phyloP scores from a whole-genome alignment of 106 monocot species.

The Dioscorea dumetorum region DNA sequence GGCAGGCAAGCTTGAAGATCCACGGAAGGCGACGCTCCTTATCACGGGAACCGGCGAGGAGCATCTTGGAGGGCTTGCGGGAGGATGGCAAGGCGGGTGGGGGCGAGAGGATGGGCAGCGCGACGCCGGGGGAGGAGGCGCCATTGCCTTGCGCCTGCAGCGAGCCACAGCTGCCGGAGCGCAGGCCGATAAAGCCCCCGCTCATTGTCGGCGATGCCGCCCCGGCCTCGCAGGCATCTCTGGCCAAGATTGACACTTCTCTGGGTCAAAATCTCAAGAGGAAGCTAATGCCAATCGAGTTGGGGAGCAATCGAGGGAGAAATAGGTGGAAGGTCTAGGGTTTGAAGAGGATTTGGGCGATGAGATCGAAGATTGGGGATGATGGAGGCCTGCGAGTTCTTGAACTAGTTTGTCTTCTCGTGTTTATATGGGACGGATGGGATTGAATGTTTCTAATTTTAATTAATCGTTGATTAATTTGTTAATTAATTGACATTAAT shows the following conservation, averaged over 20 bases:
- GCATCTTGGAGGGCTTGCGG: slow-evolving; percentile 24
- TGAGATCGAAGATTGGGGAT: too few relatives aligned
- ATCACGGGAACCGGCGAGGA: slow-evolving; percentile 8
- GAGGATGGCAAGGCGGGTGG: neutral
- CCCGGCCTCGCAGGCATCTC: neutral
- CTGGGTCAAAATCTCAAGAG: neutral
- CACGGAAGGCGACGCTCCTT: slow-evolving; percentile 20
- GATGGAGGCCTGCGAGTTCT: too few relatives aligned
- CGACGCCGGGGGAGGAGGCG: neutral
- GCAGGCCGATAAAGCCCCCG: slow-evolving; percentile 21
- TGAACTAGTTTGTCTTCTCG: too few relatives aligned
- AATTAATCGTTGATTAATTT: too few relatives aligned
- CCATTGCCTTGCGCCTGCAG: slow-evolving; percentile 12
- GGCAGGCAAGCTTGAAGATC: slow-evolving; percentile 17
- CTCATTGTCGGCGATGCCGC: slow-evolving; percentile 4
- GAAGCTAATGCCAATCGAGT: too few relatives aligned
- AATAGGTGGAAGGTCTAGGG: neutral
- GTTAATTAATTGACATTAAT: too few relatives aligned
- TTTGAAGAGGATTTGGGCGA: neutral
- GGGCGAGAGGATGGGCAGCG: slow-evolving; percentile 7
- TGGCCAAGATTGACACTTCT: neutral
- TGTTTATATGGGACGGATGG: too few relatives aligned
- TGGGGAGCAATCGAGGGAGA: neutral
- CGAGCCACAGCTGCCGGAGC: slow-evolving; percentile 31
- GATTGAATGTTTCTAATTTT: too few relatives aligned